phyloP scores from a whole-genome alignment of 257 asterid genomes.

The Nicotiana knightiana region DNA sequence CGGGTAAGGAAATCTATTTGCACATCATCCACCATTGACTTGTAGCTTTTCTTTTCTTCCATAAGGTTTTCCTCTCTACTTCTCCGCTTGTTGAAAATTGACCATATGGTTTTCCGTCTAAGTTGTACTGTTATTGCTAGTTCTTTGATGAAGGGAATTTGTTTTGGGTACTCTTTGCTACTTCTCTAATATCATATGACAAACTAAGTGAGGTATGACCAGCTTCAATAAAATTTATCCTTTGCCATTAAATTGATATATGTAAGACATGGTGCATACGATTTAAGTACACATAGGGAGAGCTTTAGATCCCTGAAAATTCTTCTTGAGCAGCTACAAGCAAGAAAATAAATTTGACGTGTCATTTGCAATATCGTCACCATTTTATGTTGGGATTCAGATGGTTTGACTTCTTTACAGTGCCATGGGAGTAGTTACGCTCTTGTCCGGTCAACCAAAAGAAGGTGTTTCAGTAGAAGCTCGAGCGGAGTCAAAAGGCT shows the following conservation, averaged over 20 bases:
- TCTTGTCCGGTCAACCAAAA: conserved; percentile 90
- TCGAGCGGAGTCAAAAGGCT: conserved; percentile 79
- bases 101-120: neutral
- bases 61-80: no score
- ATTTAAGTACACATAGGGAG: neutral
- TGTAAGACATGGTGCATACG: neutral
- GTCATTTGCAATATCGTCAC: neutral
- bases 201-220: neutral
- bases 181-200: neutral
- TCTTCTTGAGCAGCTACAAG: neutral
- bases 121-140: neutral
- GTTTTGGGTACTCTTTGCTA: neutral
- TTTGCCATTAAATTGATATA: neutral
- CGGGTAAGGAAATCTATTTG: no score
- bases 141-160: neutral
- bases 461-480: conserved; percentile 90
- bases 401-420: conserved; percentile 37
- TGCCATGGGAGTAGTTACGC: conserved; percentile 76
- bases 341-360: neutral
- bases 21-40: no score
- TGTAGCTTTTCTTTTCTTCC: no score
- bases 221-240: neutral
- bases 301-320: neutral
- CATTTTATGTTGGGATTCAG: neutral
- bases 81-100: neutral